phyloP scores from a whole-genome alignment of 2,329 filamentous ascomycete species.

The Colletotrichum tropicale region DNA sequence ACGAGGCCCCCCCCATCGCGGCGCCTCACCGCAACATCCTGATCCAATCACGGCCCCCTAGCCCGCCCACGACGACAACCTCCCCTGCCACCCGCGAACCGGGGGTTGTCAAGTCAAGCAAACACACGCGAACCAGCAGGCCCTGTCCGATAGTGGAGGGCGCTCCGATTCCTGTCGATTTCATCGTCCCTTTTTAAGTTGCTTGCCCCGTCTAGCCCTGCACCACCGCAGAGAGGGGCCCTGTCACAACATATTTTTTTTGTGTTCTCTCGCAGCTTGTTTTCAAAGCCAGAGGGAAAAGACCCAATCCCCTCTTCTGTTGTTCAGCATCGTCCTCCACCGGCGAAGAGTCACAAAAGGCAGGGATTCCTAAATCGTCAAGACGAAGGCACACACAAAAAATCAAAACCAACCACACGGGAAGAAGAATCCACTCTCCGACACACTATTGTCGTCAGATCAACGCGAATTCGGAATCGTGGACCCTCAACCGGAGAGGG shows the following conservation, averaged over 20 bases:
- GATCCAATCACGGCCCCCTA: conserved; percentile 14
- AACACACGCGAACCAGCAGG: not conserved
- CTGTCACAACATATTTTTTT: not conserved
- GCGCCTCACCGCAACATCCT: conserved; percentile 20
- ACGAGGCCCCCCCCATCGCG: conserved; percentile 9
- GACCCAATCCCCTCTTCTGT: not conserved
- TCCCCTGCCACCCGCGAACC: conserved; percentile 15
- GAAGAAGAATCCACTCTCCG: not conserved
- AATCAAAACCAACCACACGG: not conserved
- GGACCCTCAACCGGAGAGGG: not conserved
- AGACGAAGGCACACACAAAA: not conserved
- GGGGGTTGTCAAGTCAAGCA: not conserved
- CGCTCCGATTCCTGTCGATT: not conserved
- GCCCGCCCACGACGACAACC: conserved; percentile 11
- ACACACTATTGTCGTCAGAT: conserved; percentile 15
- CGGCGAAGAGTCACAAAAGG: not conserved
- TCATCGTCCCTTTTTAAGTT: not conserved
- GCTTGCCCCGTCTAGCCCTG: conserved; percentile 5
- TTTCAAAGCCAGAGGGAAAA: not conserved
- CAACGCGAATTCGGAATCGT: not conserved
- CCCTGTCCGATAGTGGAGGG: not conserved
- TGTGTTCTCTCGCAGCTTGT: not conserved
- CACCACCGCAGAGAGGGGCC: not conserved
- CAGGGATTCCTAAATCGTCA: not conserved
- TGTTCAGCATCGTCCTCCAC: not conserved